These are phyloP conservation scores for Teunomyces cretensis DNA, from an alignment of 805 yeast genomes.

Conservation along the genomic window DNA sequence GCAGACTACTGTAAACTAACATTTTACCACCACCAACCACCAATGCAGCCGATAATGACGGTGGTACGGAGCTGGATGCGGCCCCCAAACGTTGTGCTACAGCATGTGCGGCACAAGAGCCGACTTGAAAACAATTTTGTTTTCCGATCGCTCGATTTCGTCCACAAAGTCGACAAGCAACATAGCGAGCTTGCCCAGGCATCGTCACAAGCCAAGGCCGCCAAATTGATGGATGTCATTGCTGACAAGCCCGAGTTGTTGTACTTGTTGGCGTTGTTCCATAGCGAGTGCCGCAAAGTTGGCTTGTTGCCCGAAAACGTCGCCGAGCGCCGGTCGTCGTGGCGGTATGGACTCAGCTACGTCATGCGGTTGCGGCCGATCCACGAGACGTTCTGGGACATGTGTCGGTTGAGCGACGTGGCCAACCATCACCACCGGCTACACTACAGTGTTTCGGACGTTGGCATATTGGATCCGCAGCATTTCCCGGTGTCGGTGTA, in stretches of 20 bases:
- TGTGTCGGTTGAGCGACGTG: constrained; percentile 28
- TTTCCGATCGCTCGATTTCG: constrained; percentile 23
- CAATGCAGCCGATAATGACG: no score
- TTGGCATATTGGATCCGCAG: constrained; percentile 42
- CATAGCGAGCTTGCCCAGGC: constrained; percentile 19
- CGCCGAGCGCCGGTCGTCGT: constrained; percentile 10
- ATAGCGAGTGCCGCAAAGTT: constrained; percentile 27
- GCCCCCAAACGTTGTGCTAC: not conserved
- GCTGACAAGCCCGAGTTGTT: constrained; percentile 28
- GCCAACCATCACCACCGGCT: constrained; percentile 31
- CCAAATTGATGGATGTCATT: constrained; percentile 22
- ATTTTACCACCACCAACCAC: not conserved
- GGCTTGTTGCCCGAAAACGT: constrained; percentile 23
- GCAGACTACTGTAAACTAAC: not conserved
- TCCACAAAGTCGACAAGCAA: constrained; percentile 26
- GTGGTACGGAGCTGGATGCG: not conserved
- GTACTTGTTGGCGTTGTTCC: constrained; percentile 30
- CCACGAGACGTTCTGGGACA: constrained; percentile 39
- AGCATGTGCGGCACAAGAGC: constrained; percentile 2
- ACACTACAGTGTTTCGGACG: constrained; percentile 18
- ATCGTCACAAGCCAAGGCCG: constrained; percentile 21
- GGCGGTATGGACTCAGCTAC: constrained; percentile 21
- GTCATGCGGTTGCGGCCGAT: constrained; percentile 24
- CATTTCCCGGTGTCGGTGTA: constrained; percentile 30
- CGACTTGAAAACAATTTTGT: constrained; percentile 11